A percentile compares a stretch with the other conserved stretches of the same genome.
Conservation (phyloP, 768 basidiomycete genomes). For the Lanmaoa pseudosensibilis region DNA sequence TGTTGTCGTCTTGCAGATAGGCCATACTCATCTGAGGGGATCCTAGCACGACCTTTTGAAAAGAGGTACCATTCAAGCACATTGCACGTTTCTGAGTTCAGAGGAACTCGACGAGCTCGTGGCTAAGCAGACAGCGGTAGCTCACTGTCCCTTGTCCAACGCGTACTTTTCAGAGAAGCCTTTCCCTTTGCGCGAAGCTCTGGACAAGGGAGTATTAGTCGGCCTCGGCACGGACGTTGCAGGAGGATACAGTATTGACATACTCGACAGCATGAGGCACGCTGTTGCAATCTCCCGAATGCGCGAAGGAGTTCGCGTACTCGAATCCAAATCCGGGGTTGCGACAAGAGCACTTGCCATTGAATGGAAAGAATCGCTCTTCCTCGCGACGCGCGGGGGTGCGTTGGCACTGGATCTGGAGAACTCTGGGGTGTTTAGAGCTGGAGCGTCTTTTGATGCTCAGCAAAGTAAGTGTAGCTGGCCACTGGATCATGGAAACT, state of each 20-base stretch:
- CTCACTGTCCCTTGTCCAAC: slow-evolving; percentile 90
- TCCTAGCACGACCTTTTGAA: slow-evolving; percentile 61
- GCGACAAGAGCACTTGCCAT: slow-evolving; percentile 43
- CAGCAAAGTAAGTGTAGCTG: slow-evolving; percentile 58
- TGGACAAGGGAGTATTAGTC: slow-evolving; percentile 60
- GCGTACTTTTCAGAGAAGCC: slow-evolving; percentile 78
- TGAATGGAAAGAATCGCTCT: slow-evolving; percentile 81
- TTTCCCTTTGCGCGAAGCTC: slow-evolving; percentile 70
- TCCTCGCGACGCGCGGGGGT: slow-evolving; percentile 80
- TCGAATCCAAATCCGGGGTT: slow-evolving; percentile 9
- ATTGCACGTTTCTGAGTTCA: slow-evolving; percentile 77
- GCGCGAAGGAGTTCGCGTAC: slow-evolving; percentile 53
- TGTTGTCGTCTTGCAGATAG: background rate
- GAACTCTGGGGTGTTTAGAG: slow-evolving; percentile 50
- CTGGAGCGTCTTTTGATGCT: slow-evolving; percentile 71
- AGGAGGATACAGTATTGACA: slow-evolving; percentile 79
- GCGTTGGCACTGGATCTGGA: slow-evolving; percentile 65
- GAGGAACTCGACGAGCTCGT: slow-evolving; percentile 53
- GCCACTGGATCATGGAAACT: background rate
- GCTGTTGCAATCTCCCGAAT: slow-evolving; percentile 72
- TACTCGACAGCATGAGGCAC: slow-evolving; percentile 79
- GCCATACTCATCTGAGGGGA: slow-evolving; percentile 7
- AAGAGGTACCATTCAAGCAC: slow-evolving; percentile 73
- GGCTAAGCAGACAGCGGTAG: slow-evolving; percentile 57
- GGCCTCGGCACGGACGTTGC: slow-evolving; percentile 87